A percentile compares a stretch with the other conserved stretches of the same genome.
Evolutionary conservation across 1,284 basidiomycete genomes (phyloP).

Genomic region (Boletellus deceptivus): DNA sequence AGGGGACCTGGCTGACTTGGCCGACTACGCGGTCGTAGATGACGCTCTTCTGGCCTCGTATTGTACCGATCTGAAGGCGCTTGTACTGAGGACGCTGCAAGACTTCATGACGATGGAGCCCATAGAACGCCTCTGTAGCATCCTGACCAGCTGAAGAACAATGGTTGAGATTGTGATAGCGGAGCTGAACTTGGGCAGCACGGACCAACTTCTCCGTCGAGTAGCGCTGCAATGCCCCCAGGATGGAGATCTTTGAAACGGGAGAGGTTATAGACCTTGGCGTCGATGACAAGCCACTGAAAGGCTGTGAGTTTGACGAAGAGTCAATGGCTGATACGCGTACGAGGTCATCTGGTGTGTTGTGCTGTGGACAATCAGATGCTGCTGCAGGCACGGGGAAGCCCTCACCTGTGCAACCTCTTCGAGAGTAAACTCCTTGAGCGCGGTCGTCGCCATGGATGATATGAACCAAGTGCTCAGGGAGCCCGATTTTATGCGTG

Average conservation of each 20-base stretch:
- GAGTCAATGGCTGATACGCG: slow-evolving; percentile 14
- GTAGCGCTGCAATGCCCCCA: slow-evolving; percentile 73
- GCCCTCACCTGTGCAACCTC: slow-evolving; percentile 37
- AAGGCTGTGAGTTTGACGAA: slow-evolving; percentile 10
- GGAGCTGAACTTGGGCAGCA: slow-evolving; percentile 11
- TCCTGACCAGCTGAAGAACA: slow-evolving; percentile 55
- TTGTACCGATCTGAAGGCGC: slow-evolving; percentile 55
- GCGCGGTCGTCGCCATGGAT: slow-evolving; percentile 38
- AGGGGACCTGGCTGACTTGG: slow-evolving; percentile 58
- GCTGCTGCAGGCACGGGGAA: neutral
- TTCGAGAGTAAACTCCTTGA: slow-evolving; percentile 37
- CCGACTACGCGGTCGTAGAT: slow-evolving; percentile 47
- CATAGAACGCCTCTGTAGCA: slow-evolving; percentile 71
- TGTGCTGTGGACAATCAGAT: slow-evolving; percentile 45
- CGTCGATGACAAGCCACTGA: slow-evolving; percentile 84
- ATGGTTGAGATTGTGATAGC: slow-evolving; percentile 7
- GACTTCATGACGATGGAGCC: slow-evolving; percentile 69
- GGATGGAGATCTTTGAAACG: slow-evolving; percentile 81
- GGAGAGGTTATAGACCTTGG: slow-evolving; percentile 78
- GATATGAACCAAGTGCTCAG: neutral
- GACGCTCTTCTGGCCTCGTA: slow-evolving; percentile 54
- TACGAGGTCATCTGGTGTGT: slow-evolving; percentile 59
- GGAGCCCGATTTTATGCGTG: slow-evolving; percentile 13
- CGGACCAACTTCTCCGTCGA: slow-evolving; percentile 71
- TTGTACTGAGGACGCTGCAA: slow-evolving; percentile 63